A percentile compares a stretch with the other conserved stretches of the same genome.
These are phyloP conservation scores for Quercus gilva DNA, from an alignment of 306 rosid genomes.

Conservation along the genomic window DNA sequence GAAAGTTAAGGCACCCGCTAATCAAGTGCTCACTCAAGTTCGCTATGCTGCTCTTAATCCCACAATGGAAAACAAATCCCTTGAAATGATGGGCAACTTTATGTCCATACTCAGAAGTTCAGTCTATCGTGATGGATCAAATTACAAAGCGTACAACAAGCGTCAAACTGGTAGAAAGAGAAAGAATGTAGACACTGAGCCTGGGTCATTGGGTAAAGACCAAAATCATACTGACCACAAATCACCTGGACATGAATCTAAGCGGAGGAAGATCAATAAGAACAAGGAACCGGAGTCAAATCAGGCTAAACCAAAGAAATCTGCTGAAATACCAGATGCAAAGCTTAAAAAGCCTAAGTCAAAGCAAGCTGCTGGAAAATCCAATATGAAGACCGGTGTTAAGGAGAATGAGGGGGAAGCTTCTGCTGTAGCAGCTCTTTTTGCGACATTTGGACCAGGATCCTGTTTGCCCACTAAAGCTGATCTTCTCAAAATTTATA, in stretches of 20 bases:
- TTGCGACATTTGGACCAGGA: constrained; percentile 54
- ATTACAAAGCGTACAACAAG: constrained; percentile 31
- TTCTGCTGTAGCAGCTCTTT: constrained; percentile 43
- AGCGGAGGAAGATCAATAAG: constrained; percentile 26
- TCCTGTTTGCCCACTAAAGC: constrained; percentile 61
- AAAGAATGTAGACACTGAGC: constrained; percentile 40
- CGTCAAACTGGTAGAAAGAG: constrained; percentile 48
- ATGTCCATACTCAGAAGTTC: constrained; percentile 53
- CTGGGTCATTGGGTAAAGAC: constrained; percentile 20
- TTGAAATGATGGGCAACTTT: constrained; percentile 39
- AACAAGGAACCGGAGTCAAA: constrained; percentile 20
- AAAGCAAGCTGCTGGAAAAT: constrained; percentile 7
- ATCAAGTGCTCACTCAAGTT: constrained; percentile 42
- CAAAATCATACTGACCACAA: constrained; percentile 13
- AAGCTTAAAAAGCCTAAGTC: neutral
- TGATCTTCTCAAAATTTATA: constrained; percentile 46
- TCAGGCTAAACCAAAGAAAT: constrained; percentile 14
- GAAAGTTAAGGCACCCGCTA: constrained; percentile 37
- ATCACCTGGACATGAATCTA: constrained; percentile 26
- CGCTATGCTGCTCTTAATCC: constrained; percentile 47
- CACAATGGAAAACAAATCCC: constrained; percentile 22
- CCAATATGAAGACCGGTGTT: constrained; percentile 15
- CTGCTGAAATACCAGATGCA: constrained; percentile 4
- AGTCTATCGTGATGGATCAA: constrained; percentile 42
- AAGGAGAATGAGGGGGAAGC: constrained; percentile 21